A percentile compares a stretch with the other conserved stretches of the same genome.
These are phyloP conservation scores for Pseudocercospora musae DNA, from an alignment of 2,329 filamentous ascomycete genomes.

Conservation along the genomic window DNA sequence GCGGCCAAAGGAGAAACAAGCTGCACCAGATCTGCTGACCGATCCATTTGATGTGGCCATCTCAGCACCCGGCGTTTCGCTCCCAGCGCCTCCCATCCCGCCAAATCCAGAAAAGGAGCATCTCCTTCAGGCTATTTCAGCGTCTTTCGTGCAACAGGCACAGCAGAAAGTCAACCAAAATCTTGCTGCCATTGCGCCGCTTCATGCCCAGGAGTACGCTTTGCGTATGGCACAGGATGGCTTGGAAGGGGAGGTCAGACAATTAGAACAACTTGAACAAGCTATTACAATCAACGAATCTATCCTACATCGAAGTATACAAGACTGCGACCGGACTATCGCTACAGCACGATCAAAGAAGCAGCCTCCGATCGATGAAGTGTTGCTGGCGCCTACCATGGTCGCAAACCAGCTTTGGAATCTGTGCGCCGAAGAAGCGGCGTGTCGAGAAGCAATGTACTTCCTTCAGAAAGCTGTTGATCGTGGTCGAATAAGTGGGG, in stretches of 20 bases:
- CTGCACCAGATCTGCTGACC: slow-evolving; percentile 57
- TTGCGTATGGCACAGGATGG: slow-evolving; percentile 66
- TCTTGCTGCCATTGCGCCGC: slow-evolving; percentile 67
- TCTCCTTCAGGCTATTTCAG: slow-evolving; percentile 72
- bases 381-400: slow-evolving; percentile 89
- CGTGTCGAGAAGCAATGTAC: slow-evolving; percentile 82
- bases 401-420: slow-evolving; percentile 91
- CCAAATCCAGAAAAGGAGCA: slow-evolving; percentile 95
- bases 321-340: slow-evolving; percentile 75
- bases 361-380: slow-evolving; percentile 78
- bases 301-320: slow-evolving; percentile 73
- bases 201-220: slow-evolving; percentile 75
- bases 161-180: slow-evolving; percentile 69
- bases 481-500: slow-evolving; percentile 64
- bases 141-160: slow-evolving; percentile 65
- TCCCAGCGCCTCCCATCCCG: slow-evolving; percentile 78
- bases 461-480: slow-evolving; percentile 73
- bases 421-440: slow-evolving; percentile 82
- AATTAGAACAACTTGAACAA: slow-evolving; percentile 67
- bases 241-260: slow-evolving; percentile 70
- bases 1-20: slow-evolving; percentile 33
- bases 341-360: slow-evolving; percentile 65
- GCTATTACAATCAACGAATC: slow-evolving; percentile 73
- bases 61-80: slow-evolving; percentile 46
- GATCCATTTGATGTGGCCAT: slow-evolving; percentile 60